A percentile compares a stretch with the other conserved stretches of the same genome.
Conservation (phyloP, 2,329 filamentous ascomycete species). For the Trichoderma pleuroti region DNA sequence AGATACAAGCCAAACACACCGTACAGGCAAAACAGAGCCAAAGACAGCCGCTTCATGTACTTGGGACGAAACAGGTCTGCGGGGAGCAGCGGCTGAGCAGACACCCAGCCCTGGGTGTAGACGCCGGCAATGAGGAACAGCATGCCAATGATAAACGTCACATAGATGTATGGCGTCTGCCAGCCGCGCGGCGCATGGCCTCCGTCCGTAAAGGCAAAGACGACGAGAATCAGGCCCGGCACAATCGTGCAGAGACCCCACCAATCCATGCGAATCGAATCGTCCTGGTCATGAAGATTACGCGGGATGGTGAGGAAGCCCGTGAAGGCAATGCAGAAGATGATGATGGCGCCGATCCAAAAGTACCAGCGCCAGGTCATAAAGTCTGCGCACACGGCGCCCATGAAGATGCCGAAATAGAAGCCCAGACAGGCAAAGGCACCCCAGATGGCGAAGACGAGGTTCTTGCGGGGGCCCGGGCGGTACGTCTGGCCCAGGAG, state of each 20-base stretch:
- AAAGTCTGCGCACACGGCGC: slow-evolving; percentile 59
- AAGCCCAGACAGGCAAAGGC: slow-evolving; percentile 58
- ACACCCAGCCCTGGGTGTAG: slow-evolving; percentile 71
- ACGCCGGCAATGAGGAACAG: slow-evolving; percentile 57
- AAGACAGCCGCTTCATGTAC: slow-evolving; percentile 61
- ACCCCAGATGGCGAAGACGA: slow-evolving; percentile 60
- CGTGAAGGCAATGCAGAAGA: slow-evolving; percentile 46
- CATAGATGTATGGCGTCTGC: slow-evolving; percentile 68
- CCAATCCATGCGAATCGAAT: slow-evolving; percentile 61
- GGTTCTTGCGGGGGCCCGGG: slow-evolving; percentile 68
- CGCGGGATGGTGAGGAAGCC: slow-evolving; percentile 40
- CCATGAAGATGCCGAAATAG: slow-evolving; percentile 65
- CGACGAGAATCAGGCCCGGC: slow-evolving; percentile 63
- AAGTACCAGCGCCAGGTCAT: slow-evolving; percentile 68
- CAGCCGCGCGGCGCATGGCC: slow-evolving; percentile 66
- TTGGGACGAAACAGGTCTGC: slow-evolving; percentile 65
- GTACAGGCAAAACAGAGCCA: slow-evolving; percentile 63
- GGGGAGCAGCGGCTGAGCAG: slow-evolving; percentile 65
- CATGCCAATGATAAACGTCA: slow-evolving; percentile 61
- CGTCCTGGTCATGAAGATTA: slow-evolving; percentile 27
- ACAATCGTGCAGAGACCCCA: slow-evolving; percentile 59
- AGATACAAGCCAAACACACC: slow-evolving; percentile 66
- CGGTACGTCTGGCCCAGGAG: slow-evolving; percentile 67
- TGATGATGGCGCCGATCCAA: slow-evolving; percentile 53
- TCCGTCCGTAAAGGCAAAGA: slow-evolving; percentile 72